These are phyloP conservation scores for Oryza rufipogon DNA, from an alignment of 176 grass and related monocot genomes.

Conservation along the genomic window DNA sequence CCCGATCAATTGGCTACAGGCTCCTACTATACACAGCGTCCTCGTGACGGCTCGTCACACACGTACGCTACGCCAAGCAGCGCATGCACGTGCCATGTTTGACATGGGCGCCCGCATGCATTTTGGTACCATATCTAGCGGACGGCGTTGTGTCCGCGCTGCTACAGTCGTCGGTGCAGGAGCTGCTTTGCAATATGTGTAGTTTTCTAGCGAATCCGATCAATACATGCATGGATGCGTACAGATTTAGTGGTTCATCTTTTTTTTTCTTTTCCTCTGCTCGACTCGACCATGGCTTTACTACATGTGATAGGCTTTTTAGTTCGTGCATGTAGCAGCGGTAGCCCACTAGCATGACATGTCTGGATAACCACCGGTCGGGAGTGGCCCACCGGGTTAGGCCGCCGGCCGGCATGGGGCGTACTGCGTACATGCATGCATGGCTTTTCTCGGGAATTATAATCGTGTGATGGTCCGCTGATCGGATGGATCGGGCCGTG, in stretches of 20 bases:
- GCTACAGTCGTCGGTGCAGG: neutral
- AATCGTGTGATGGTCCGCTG: neutral
- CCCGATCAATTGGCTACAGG: neutral
- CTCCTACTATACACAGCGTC: neutral
- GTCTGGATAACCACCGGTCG: slow-evolving; percentile 9
- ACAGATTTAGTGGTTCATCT: too few relatives aligned
- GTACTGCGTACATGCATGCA: neutral
- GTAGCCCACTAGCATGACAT: neutral
- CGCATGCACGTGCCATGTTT: neutral
- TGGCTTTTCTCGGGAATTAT: slow-evolving; percentile 18
- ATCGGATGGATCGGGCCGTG: slow-evolving; percentile 10
- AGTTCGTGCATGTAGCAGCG: neutral
- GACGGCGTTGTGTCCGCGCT: neutral
- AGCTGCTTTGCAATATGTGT: neutral
- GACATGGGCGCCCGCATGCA: neutral
- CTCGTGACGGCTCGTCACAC: neutral
- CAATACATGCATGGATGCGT: neutral
- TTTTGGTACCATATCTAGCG: neutral
- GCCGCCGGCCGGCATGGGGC: slow-evolving; percentile 35
- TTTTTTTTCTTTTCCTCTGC: too few relatives aligned
- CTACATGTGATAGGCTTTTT: neutral
- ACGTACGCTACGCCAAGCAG: neutral
- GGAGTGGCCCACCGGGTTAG: neutral
- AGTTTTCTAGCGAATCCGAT: too few relatives aligned
- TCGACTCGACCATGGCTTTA: neutral